A percentile compares a stretch with the other conserved stretches of the same genome.
These are phyloP conservation scores for Sporisorium scitamineum DNA, from an alignment of 1,284 basidiomycete genomes.

Conservation along the genomic window DNA sequence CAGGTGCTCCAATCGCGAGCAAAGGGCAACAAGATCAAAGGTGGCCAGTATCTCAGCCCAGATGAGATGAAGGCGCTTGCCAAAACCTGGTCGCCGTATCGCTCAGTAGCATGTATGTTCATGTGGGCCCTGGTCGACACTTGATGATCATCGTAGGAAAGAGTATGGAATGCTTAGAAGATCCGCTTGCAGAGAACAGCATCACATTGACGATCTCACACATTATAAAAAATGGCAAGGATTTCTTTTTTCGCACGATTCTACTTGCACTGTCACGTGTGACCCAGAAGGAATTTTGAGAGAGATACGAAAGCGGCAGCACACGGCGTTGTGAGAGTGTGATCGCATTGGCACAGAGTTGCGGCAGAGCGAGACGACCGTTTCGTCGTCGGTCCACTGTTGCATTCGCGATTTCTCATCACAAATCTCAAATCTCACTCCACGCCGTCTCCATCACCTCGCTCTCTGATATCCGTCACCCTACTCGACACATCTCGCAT, in stretches of 20 bases:
- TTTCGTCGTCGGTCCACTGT: slow-evolving; percentile 16
- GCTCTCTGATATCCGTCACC: background rate
- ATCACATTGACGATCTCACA: slow-evolving; percentile 16
- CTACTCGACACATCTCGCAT: background rate
- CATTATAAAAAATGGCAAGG: background rate
- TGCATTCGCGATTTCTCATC: slow-evolving; percentile 33
- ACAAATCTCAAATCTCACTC: slow-evolving; percentile 9
- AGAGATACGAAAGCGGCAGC: slow-evolving; percentile 11
- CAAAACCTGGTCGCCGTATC: slow-evolving; percentile 60
- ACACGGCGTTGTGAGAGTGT: slow-evolving; percentile 11
- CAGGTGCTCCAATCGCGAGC: slow-evolving; percentile 49
- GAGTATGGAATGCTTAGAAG: background rate
- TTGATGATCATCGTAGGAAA: slow-evolving; percentile 3
- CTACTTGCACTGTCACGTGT: slow-evolving; percentile 22
- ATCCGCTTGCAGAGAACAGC: background rate
- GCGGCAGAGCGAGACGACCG: slow-evolving; percentile 4
- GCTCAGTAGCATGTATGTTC: slow-evolving; percentile 62
- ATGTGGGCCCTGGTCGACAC: slow-evolving; percentile 62
- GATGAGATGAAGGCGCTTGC: slow-evolving; percentile 65
- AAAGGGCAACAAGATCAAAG: slow-evolving; percentile 65
- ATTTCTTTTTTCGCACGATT: slow-evolving; percentile 19
- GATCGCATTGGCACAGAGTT: slow-evolving; percentile 33
- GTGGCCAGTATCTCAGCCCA: slow-evolving; percentile 61
- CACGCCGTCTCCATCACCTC: slow-evolving; percentile 16
- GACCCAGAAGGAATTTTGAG: background rate